Percentiles rank a stretch among this genome's conserved stretches.
These are phyloP conservation scores for Volvox africanus DNA, from an alignment of 139 green algal genomes.

Conservation along the genomic window DNA sequence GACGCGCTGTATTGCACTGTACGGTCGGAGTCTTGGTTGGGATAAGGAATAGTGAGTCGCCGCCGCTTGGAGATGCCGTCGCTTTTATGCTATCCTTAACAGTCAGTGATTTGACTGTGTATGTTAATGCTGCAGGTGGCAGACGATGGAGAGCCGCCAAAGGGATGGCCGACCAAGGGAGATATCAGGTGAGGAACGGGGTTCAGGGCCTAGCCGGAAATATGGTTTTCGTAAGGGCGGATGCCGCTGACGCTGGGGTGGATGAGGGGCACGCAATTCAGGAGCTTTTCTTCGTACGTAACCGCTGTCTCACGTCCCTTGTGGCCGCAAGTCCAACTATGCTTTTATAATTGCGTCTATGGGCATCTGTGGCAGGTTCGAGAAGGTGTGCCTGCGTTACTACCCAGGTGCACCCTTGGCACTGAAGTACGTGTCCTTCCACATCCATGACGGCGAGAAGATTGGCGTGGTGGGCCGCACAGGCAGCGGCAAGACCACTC, in stretches of 20 bases:
- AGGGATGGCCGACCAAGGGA: slow-evolving; percentile 58
- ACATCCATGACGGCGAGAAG: slow-evolving; percentile 74
- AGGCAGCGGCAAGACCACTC: slow-evolving; percentile 81
- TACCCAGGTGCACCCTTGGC: slow-evolving; percentile 65
- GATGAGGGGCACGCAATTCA: background rate
- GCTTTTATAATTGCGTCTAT: background rate
- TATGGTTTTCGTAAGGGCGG: too few relatives aligned
- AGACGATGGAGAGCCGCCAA: slow-evolving; percentile 14
- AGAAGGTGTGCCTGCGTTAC: slow-evolving; percentile 73
- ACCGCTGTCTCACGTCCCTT: background rate
- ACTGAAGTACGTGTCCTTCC: slow-evolving; percentile 66
- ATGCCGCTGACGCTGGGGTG: background rate
- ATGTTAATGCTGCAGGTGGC: background rate
- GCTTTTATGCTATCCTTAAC: too few relatives aligned
- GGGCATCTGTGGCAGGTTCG: slow-evolving; percentile 39
- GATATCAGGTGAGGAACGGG: slow-evolving; percentile 41
- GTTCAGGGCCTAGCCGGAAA: too few relatives aligned
- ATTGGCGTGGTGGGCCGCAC: slow-evolving; percentile 79
- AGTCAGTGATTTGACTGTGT: too few relatives aligned
- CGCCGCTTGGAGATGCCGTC: too few relatives aligned
- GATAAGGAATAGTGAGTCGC: too few relatives aligned
- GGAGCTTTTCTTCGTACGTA: background rate
- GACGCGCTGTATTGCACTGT: too few relatives aligned
- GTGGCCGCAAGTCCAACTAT: background rate
- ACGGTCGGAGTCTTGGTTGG: too few relatives aligned